Evolutionary conservation across 208 protist species (phyloP), one percentile per base, ranked within the genome.

Genomic region (Crithidia expoeki): DNA sequence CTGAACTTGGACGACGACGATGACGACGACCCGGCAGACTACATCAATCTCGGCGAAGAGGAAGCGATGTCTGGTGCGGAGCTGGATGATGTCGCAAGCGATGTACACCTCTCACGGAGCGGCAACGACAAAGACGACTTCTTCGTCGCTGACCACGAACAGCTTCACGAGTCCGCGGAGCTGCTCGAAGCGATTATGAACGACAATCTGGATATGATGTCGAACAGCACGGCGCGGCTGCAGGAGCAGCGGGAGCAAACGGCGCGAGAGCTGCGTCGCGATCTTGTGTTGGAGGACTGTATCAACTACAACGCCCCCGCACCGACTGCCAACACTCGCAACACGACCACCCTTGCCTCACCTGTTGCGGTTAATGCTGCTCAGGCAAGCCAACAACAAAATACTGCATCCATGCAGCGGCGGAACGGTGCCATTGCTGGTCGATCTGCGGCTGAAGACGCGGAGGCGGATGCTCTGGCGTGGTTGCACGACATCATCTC

Each of bases 401-500:
- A 58, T 36, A 14, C 6, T 57, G 42, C 27, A 23, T 23, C 56
- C 30, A 4, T 32, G 40, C 40, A 33, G 23, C 5, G 25, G 12
- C 47, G 16, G 12, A 21, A 4, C 23, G 34, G 38, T 9, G 28
- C 32, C 5, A 49, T 6, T 17, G 28, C 61, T 14, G 60, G 52
- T 25, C 60, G 61, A 2, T 38, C 52, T 50, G 51, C 60, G 4
- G 65, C 53, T 2, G 71, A 66, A 14, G 68, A 75, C 23, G 65
- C 40, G 0, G 79, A 72, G 56, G 73, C 83, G 14, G 90, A 95
- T 47, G 85, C 90, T 4, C 79, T 95, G 30, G 83, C 90, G 46
- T 95, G 90, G 88, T 64, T 95, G 73, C 87, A 95, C 68, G 87
- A 95, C 51, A 82, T 95, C 19, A 72, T 95, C 57, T 79, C 83